Evolutionary conservation across 345 rosid species (phyloP).

Genomic region (Aquilaria yunnanensis): DNA sequence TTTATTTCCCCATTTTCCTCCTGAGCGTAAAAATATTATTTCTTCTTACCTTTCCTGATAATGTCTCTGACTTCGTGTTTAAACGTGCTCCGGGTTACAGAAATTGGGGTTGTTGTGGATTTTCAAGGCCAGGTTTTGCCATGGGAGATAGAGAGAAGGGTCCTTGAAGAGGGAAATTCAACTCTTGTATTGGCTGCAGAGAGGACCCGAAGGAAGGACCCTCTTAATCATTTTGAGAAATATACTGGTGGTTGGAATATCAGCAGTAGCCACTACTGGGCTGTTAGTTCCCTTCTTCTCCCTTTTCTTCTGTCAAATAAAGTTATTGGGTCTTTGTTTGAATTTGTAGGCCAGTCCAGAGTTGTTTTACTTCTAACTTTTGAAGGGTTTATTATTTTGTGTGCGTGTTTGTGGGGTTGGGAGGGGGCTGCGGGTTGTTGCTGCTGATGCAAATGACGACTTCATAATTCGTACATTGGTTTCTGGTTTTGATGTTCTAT

Average conservation of each 20-base stretch:
- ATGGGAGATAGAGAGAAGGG: conserved; percentile 49
- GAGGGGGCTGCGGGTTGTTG: background rate
- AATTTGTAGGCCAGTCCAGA: background rate
- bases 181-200: conserved; percentile 68
- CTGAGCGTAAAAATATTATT: background rate
- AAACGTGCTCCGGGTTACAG: background rate
- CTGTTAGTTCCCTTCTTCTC: conserved; percentile 49
- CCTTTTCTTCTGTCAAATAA: background rate
- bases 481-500: no score
- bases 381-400: background rate
- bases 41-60: background rate
- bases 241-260: conserved; percentile 93
- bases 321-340: background rate
- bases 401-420: background rate
- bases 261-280: conserved; percentile 72
- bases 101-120: conserved; percentile 16
- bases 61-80: background rate
- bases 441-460: background rate
- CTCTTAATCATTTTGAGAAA: conserved; percentile 38
- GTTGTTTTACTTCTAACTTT: background rate
- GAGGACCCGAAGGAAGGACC: conserved; percentile 66
- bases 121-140: conserved; percentile 20
- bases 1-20: background rate
- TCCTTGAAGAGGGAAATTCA: conserved; percentile 41
- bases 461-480: background rate